Evolutionary conservation across 2,329 filamentous ascomycete species (phyloP), one percentile per base, ranked within the genome.

Genomic region (Fusarium stilboides): DNA sequence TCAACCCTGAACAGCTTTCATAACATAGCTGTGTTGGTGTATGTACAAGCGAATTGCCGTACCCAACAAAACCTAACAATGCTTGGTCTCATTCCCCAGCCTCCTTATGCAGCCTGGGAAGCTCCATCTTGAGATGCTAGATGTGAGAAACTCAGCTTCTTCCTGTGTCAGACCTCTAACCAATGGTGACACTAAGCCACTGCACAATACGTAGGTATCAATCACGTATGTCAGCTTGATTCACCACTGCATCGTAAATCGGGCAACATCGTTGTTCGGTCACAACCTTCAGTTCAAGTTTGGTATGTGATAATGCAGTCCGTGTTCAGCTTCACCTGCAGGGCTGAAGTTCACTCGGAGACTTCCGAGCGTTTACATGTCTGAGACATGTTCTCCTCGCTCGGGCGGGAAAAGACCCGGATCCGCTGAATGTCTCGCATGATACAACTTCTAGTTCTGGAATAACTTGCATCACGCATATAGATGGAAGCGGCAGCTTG

Each of bases 391-490:
- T 17, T 26, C 17, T 37, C 17, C 28, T 31, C 26, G 1, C 34
- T 42, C 17, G 40, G 40, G 13, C 26, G 36, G 34, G 36, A 26
- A 20, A 24, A 31, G 42, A 14, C 37, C 31, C 44, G 36, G 36
- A 31, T 20, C 17, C 22, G 24, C 20, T 37, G 9, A 13, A 26
- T 59, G 56, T 59, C 40, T 56, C 24, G 26, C 17, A 22, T 20
- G 40, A 37, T 26, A 24, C 3, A 19, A 20, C 34, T 52, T 12
- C 49, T 24, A 7, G 31, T 58, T 56, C 12, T 45, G 40, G 26
- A 56, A 45, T 24, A 19, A 39, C 26, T 22, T 59, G 56, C 39
- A 59, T 45, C 33, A 34, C 40, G 28, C 33, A 56, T 20, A 17
- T 34, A 9, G 19, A n/a, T 40, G 13, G 26, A 28, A 31, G 26